Conservation (phyloP, 129 eudicot species). For the Calendula officinalis region DNA sequence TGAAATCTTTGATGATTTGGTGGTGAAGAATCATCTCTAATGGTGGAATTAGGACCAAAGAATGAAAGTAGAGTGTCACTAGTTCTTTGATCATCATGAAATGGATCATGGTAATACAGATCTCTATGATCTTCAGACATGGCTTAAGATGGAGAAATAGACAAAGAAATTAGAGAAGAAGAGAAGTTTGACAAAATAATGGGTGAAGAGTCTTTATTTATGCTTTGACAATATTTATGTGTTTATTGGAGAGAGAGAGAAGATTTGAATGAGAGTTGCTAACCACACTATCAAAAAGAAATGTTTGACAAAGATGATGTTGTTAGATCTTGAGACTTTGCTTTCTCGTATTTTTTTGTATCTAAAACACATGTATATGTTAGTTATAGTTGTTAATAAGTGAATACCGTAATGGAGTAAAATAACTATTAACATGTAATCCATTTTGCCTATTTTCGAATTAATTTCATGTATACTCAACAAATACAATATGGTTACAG, state of each 20-base stretch:
- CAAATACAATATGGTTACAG: too few species aligned
- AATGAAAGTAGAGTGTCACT: constrained; percentile 32
- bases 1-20: constrained; percentile 45
- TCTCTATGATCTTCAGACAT: constrained; percentile 73
- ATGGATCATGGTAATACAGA: constrained; percentile 58
- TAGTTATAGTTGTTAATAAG: background rate
- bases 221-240: constrained; percentile 61
- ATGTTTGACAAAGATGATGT: constrained; percentile 55
- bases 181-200: constrained; percentile 51
- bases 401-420: too few species aligned
- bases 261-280: constrained; percentile 40
- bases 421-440: too few species aligned
- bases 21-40: constrained; percentile 25
- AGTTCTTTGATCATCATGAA: constrained; percentile 38
- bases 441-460: too few species aligned
- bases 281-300: constrained; percentile 54
- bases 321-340: constrained; percentile 34
- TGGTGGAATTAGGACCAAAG: constrained; percentile 27
- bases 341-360: background rate
- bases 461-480: too few species aligned
- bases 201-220: constrained; percentile 57
- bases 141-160: constrained; percentile 19
- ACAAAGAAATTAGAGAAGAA: constrained; percentile 19
- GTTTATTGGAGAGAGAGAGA: constrained; percentile 36
- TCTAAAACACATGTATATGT: background rate